Conservation (phyloP, 1,284 basidiomycete genomes). For the Tetrapyrgos nigripes region DNA sequence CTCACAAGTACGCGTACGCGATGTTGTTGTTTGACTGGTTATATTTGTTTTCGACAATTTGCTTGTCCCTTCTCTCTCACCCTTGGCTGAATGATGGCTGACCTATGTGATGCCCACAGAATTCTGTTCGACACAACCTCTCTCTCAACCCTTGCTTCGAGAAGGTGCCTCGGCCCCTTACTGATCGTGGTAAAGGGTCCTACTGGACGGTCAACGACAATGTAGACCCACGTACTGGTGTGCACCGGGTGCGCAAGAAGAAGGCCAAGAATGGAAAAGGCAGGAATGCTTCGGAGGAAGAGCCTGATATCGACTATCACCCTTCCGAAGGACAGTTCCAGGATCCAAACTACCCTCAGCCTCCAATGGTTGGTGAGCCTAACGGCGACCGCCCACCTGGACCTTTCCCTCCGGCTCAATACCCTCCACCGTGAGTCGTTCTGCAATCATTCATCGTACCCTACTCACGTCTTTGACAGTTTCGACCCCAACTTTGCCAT, state of each 20-base stretch:
- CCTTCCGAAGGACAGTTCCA: constrained; percentile 54
- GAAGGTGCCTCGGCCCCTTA: constrained; percentile 87
- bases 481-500: constrained; percentile 74
- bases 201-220: constrained; percentile 91
- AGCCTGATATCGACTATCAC: constrained; percentile 65
- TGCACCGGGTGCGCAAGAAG: constrained; percentile 85
- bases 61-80: constrained; percentile 29
- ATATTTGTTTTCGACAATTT: constrained; percentile 62
- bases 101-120: constrained; percentile 55
- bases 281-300: constrained; percentile 53
- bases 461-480: constrained; percentile 36
- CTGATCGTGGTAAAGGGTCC: constrained; percentile 86
- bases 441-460: constrained; percentile 8
- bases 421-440: constrained; percentile 51
- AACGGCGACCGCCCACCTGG: constrained; percentile 50
- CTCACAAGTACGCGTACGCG: constrained; percentile 50
- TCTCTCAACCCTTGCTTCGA: constrained; percentile 94
- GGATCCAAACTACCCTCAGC: constrained; percentile 60
- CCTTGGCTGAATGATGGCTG: constrained; percentile 13
- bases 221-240: constrained; percentile 84
- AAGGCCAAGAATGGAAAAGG: constrained; percentile 63
- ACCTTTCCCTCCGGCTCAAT: constrained; percentile 58
- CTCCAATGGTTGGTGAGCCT: constrained; percentile 62
- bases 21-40: constrained; percentile 60
- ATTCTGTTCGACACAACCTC: constrained; percentile 94